Base-by-base conservation (phyloP, 345 rosid genomes). In the Pseudoturritis turrita region DNA sequence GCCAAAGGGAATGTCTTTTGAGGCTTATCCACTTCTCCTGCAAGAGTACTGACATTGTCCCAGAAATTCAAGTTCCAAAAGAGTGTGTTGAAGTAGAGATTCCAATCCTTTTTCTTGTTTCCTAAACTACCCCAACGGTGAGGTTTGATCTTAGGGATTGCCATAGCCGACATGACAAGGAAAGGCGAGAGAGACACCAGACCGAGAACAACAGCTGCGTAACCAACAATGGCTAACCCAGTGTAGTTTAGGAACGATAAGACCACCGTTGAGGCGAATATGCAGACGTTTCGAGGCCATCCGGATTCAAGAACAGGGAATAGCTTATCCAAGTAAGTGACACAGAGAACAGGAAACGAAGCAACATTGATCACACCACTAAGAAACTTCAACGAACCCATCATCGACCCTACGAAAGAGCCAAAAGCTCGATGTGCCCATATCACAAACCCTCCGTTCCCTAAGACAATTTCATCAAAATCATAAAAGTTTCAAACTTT, bases 21-120 rank as follows among this genome's bases (percentile, higher is more conserved):
- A 19, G 97, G 96, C 5, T 69, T 77, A 26, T 86, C 85, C 1
- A 91, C 96, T 78, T 94, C 97, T 0, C 96, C 96, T 2, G 96
- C 95, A 28, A 90, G 58, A 68, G 98, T 88, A 54, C 98, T 94
- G 2, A 84, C 97, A 39, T 76, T 91, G 65, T 94, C 98, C 97
- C 96, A 94, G 15, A 89, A 94, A 58, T 94, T 91, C 79, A 94
- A 73, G 79, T 94, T 91, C 97, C 98, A 91, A 25, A 94, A 91
- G 25, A 91, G 88, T 22, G 98, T 94, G 39, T 94, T 94, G 84
- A 94, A 88, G 77, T 70, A 94, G 36, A 88, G 78, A 46, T 70
- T 85, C 98, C 98, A 94, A 39, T 91, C 80, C 40, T 82, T 91
- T 61, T 82, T 65, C 49, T 81, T 88, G 23, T 76, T 79, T 21